Conservation (phyloP, 768 basidiomycete species). For the Tephrocybe rancida region DNA sequence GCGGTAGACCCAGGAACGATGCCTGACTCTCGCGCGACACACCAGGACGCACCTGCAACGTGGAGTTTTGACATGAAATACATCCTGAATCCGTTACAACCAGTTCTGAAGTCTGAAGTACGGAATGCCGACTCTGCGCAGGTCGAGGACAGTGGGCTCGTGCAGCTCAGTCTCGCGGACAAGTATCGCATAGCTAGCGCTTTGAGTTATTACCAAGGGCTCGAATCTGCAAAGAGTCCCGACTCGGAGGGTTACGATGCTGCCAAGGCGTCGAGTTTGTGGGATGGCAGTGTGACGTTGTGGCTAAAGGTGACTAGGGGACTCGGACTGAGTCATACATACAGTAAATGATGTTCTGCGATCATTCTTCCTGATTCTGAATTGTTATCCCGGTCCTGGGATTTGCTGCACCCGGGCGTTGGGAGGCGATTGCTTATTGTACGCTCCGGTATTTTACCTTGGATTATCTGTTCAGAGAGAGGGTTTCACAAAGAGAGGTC, state of each 20-base stretch:
- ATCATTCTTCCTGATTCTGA: background rate
- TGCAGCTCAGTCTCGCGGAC: background rate
- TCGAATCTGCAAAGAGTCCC: background rate
- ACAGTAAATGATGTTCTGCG: background rate
- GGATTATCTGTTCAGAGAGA: too few species aligned
- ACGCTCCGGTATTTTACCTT: too few species aligned
- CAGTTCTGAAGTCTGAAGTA: background rate
- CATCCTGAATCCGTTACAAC: conserved; percentile 2
- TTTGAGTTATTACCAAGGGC: conserved; percentile 1
- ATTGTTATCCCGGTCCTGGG: too few species aligned
- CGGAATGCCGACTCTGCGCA: background rate
- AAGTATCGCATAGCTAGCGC: background rate
- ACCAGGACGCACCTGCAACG: background rate
- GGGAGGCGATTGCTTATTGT: too few species aligned
- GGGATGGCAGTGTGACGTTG: conserved; percentile 3
- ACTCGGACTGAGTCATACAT: background rate
- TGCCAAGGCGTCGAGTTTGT: background rate
- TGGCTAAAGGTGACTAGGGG: background rate
- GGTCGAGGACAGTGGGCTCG: conserved; percentile 1
- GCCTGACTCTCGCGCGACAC: conserved; percentile 7
- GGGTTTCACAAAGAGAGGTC: too few species aligned
- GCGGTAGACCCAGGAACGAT: conserved; percentile 6
- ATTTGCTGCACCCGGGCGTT: too few species aligned
- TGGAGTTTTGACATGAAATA: conserved; percentile 7
- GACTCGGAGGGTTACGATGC: conserved; percentile 8